A percentile compares a stretch with the other conserved stretches of the same genome.
These are phyloP conservation scores for Komagataella pastoris DNA, from an alignment of 805 yeast genomes.

Conservation along the genomic window DNA sequence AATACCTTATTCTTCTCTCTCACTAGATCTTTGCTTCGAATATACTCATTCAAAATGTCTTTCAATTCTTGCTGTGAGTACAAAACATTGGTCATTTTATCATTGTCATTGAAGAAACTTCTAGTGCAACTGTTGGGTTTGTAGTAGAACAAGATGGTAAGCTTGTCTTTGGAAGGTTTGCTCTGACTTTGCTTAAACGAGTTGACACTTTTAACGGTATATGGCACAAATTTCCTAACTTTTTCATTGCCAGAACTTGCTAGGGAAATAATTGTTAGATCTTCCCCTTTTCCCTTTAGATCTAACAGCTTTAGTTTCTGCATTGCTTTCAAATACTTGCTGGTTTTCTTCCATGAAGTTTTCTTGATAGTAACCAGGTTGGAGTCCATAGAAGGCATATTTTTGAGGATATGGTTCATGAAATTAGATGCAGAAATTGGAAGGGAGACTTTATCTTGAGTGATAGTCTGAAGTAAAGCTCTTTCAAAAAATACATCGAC, in stretches of 20 bases:
- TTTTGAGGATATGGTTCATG: slow-evolving; percentile 53
- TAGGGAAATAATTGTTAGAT: slow-evolving; percentile 40
- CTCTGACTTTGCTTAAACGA: neutral
- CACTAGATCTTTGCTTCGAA: slow-evolving; percentile 36
- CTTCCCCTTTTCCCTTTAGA: slow-evolving; percentile 79
- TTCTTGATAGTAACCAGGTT: slow-evolving; percentile 50
- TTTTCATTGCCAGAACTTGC: slow-evolving; percentile 29
- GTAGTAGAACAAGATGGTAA: slow-evolving; percentile 27
- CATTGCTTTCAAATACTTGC: slow-evolving; percentile 77
- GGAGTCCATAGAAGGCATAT: slow-evolving; percentile 57
- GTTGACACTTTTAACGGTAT: slow-evolving; percentile 23
- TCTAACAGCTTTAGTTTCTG: slow-evolving; percentile 61
- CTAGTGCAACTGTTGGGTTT: slow-evolving; percentile 42
- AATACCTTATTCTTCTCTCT: slow-evolving; percentile 31
- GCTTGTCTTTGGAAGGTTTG: slow-evolving; percentile 6
- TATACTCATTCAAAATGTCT: slow-evolving; percentile 38
- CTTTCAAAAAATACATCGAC: slow-evolving; percentile 64
- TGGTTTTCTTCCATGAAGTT: slow-evolving; percentile 81
- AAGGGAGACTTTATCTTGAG: slow-evolving; percentile 36
- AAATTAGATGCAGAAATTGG: slow-evolving; percentile 70
- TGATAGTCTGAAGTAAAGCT: slow-evolving; percentile 58
- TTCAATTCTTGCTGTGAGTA: slow-evolving; percentile 47
- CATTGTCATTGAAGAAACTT: slow-evolving; percentile 29
- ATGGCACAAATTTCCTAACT: slow-evolving; percentile 52
- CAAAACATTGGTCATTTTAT: slow-evolving; percentile 20